Conservation (phyloP, 2,329 filamentous ascomycete species). For the Monosporascus sp. region DNA sequence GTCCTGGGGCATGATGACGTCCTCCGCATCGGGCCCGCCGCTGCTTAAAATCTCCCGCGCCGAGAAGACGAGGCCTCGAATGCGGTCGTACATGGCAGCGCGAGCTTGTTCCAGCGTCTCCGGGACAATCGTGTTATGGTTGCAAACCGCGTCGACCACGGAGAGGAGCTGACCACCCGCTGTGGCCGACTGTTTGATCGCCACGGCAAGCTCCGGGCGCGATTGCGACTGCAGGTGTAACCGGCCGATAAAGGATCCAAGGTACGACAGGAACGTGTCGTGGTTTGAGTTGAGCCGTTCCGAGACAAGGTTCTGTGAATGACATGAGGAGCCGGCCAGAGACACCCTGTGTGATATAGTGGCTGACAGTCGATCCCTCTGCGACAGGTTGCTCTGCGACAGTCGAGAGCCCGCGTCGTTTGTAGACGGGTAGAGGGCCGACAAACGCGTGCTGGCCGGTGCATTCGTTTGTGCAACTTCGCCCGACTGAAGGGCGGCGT, state of each 20-base stretch:
- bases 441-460: slow-evolving; percentile 41
- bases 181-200: slow-evolving; percentile 76
- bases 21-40: slow-evolving; percentile 63
- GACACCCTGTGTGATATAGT: slow-evolving; percentile 70
- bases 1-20: slow-evolving; percentile 75
- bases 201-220: slow-evolving; percentile 72
- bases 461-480: slow-evolving; percentile 31
- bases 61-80: slow-evolving; percentile 74
- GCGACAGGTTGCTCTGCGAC: slow-evolving; percentile 32
- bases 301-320: slow-evolving; percentile 71
- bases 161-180: slow-evolving; percentile 75
- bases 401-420: slow-evolving; percentile 24
- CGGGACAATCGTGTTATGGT: slow-evolving; percentile 65
- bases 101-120: slow-evolving; percentile 64
- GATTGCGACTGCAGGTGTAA: slow-evolving; percentile 91
- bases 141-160: slow-evolving; percentile 76
- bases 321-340: slow-evolving; percentile 61
- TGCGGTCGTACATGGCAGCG: slow-evolving; percentile 70
- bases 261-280: slow-evolving; percentile 82
- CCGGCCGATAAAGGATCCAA: slow-evolving; percentile 87
- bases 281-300: slow-evolving; percentile 74
- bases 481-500: slow-evolving; percentile 28
- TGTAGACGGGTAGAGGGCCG: slow-evolving; percentile 34
- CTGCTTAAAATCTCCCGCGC: slow-evolving; percentile 73
- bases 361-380: slow-evolving; percentile 44